Percentiles rank a stretch among this genome's conserved stretches.
Conservation (phyloP, 1,284 basidiomycete genomes). For the Pseudozyma hubeiensis region DNA sequence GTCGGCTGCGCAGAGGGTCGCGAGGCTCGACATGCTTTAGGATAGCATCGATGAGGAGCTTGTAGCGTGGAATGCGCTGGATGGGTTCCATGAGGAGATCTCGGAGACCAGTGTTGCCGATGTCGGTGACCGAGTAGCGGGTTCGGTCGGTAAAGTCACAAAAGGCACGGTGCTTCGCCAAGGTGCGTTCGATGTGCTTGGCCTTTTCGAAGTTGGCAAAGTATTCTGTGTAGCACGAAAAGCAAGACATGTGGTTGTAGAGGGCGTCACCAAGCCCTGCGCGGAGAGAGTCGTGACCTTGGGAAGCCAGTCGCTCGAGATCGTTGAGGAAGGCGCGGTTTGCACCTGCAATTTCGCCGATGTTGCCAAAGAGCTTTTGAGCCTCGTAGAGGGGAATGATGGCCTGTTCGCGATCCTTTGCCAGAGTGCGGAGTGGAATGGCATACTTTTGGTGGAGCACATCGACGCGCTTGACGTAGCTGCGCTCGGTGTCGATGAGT, state of each 20-base stretch:
- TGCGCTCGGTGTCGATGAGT: slow-evolving; percentile 66
- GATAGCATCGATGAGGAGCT: slow-evolving; percentile 82
- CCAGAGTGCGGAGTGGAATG: slow-evolving; percentile 86
- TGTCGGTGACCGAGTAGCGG: slow-evolving; percentile 85
- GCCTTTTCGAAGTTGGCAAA: slow-evolving; percentile 93
- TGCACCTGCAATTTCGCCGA: slow-evolving; percentile 86
- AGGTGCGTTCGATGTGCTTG: slow-evolving; percentile 85
- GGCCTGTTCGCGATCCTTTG: slow-evolving; percentile 82
- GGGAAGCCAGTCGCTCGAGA: slow-evolving; percentile 74
- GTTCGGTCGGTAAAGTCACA: slow-evolving; percentile 78
- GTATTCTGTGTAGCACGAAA: slow-evolving; percentile 90
- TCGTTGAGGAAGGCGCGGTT: slow-evolving; percentile 88
- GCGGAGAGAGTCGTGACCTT: slow-evolving; percentile 74
- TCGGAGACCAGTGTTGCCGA: slow-evolving; percentile 80
- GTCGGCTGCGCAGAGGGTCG: slow-evolving; percentile 72
- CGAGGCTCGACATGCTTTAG: slow-evolving; percentile 53
- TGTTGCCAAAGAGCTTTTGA: slow-evolving; percentile 90
- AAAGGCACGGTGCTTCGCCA: slow-evolving; percentile 83
- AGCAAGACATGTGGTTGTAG: slow-evolving; percentile 73
- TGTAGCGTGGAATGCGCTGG: slow-evolving; percentile 97
- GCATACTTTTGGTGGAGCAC: slow-evolving; percentile 75
- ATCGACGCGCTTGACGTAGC: slow-evolving; percentile 64
- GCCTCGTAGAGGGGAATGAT: slow-evolving; percentile 91
- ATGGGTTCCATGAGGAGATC: slow-evolving; percentile 99
- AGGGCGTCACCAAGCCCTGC: slow-evolving; percentile 84